Evolutionary conservation across 129 eudicot species (phyloP), one percentile per base, ranked within the genome.

Genomic region (Gnaphalium uliginosum): DNA sequence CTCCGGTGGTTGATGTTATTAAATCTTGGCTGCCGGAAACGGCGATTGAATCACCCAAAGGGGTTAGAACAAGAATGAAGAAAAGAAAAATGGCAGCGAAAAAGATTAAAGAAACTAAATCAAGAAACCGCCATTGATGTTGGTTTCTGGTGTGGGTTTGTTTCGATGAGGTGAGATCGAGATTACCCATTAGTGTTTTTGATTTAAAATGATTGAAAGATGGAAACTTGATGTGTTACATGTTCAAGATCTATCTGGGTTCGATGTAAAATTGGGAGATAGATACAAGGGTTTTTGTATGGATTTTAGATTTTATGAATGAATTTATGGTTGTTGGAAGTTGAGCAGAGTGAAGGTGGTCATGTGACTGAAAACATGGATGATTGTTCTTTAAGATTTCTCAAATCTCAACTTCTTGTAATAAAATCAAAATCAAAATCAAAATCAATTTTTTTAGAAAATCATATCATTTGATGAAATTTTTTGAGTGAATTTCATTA

Each of bases 31-130:
- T 83, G 27, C 98, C 98, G 27, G 95, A 86, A 24, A 86, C 94
- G 37, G 98, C 98, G 73, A 92, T 77, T 6, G 95, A 79, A 60
- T 92, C 98, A 6, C 98, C 98, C 18, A 92, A 81, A 0, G 95
- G 96, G 0, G 98, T 87, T 53, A 89, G 86, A 23, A 90, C 89
- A 0, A 92, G 68, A 37, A 92, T 69, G 78, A 92, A 85, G 87
- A 92, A 92, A 57, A 92, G 73, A 22, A 90, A 76, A 3, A 92
- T 92, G 9, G 87, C 89, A 15, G 64, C 85, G 81, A 92, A 90
- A 71, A 92, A 83, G 15, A 82, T 72, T 68, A 87, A 88, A 43
- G 95, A 78, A 23, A 90, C 83, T 14, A 88, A 57, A 67, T 92
- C 96, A 18, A 92, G 86, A 24, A 92, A 80, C 18, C 90, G 93